These are phyloP conservation scores for Fusarium compactum DNA, from an alignment of 2,329 filamentous ascomycete species.

Conservation along the genomic window DNA sequence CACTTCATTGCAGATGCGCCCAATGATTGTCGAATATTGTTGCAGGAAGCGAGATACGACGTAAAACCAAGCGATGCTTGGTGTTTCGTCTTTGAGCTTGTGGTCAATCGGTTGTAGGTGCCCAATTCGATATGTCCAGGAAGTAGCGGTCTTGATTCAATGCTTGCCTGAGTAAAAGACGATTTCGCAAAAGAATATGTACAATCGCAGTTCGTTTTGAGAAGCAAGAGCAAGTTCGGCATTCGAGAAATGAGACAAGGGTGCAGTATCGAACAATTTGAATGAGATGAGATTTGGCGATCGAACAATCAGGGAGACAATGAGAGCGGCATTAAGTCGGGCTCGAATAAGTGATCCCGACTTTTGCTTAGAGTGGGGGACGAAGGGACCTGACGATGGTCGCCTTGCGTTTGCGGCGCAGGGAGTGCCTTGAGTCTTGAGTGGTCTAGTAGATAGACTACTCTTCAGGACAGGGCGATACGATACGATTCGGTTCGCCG, in stretches of 20 bases:
- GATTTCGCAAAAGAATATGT: constrained; percentile 18
- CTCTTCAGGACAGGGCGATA: neutral
- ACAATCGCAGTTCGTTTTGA: constrained; percentile 8
- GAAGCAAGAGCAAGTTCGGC: neutral
- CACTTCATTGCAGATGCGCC: constrained; percentile 33
- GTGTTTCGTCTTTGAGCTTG: constrained; percentile 11
- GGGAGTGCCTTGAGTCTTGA: constrained; percentile 1
- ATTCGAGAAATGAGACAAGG: neutral
- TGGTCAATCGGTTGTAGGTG: constrained; percentile 9
- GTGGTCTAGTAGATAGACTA: constrained; percentile 1
- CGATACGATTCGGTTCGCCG: neutral
- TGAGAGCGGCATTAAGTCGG: constrained; percentile 3
- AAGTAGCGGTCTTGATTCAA: constrained; percentile 2
- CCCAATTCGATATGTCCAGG: neutral
- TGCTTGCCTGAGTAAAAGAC: constrained; percentile 2
- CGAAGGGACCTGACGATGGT: constrained; percentile 6
- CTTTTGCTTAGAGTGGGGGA: constrained; percentile 5
- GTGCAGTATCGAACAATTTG: neutral
- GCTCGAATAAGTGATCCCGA: constrained; percentile 9
- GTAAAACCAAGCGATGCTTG: constrained; percentile 18
- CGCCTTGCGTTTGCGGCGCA: constrained; percentile 2
- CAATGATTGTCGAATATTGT: constrained; percentile 15
- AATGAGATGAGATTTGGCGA: neutral
- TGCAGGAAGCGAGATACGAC: constrained; percentile 33
- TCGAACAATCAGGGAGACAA: neutral